phyloP scores from a whole-genome alignment of 2,329 filamentous ascomycete species.

The Ascochyta clinopodiicola region DNA sequence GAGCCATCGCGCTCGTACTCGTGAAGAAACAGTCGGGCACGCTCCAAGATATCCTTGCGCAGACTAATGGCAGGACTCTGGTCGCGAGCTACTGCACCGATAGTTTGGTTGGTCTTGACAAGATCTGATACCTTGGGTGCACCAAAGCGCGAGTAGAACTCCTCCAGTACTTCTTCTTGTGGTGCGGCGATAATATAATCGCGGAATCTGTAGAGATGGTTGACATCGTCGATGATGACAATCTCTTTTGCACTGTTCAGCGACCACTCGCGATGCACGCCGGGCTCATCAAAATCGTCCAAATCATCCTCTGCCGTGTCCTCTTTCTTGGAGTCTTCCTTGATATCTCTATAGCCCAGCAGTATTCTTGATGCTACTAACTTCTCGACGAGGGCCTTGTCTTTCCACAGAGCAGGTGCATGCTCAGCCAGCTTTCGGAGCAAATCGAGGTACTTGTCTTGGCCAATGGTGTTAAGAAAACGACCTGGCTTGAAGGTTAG shows the following conservation, averaged over 20 bases:
- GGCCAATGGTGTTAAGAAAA: constrained; percentile 78
- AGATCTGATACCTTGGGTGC: constrained; percentile 76
- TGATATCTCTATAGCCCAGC: constrained; percentile 77
- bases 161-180: constrained; percentile 85
- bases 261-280: constrained; percentile 72
- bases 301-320: constrained; percentile 49
- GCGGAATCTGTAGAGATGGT: constrained; percentile 82
- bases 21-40: constrained; percentile 87
- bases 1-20: constrained; percentile 73
- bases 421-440: constrained; percentile 82
- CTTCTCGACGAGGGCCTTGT: constrained; percentile 77
- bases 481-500: constrained; percentile 84
- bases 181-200: constrained; percentile 83
- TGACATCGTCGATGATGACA: constrained; percentile 61
- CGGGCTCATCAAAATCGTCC: constrained; percentile 55
- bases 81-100: constrained; percentile 71
- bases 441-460: constrained; percentile 86
- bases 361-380: constrained; percentile 80
- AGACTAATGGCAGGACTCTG: constrained; percentile 73
- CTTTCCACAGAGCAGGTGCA: constrained; percentile 71
- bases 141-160: constrained; percentile 83
- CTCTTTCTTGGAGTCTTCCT: constrained; percentile 61
- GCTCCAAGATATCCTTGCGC: constrained; percentile 82
- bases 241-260: constrained; percentile 80
- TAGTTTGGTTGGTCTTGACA: constrained; percentile 77